Conservation (phyloP, 495 filamentous ascomycete species). For the Lasiosphaeris hirsuta region DNA sequence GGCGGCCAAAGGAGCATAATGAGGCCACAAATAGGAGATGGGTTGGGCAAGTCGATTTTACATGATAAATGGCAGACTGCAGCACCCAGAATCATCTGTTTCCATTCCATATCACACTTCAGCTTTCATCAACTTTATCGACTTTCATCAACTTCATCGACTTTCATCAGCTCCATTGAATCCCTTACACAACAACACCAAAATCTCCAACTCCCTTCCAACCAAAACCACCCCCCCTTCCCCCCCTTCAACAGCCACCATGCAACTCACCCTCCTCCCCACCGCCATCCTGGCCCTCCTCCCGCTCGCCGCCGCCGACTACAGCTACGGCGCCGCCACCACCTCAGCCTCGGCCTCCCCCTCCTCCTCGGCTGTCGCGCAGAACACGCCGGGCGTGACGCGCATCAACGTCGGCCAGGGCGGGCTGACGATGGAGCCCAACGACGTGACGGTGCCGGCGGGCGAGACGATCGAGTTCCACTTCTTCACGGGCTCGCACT, state of each 20-base stretch:
- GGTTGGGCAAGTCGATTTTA: too few relatives aligned
- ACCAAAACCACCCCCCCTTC: too few relatives aligned
- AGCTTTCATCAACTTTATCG: not conserved
- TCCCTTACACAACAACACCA: not conserved
- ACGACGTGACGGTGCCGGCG: conserved; percentile 2
- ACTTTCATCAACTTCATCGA: not conserved
- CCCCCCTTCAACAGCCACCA: not conserved
- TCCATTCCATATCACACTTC: too few relatives aligned
- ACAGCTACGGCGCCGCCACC: conserved; percentile 1
- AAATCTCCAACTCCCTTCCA: not conserved
- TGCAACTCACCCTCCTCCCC: conserved; percentile 7
- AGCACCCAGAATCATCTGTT: too few relatives aligned
- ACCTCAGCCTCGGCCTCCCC: not conserved
- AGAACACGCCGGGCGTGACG: not conserved
- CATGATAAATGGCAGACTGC: too few relatives aligned
- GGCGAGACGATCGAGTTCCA: conserved; percentile 14
- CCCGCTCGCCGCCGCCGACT: conserved; percentile 5
- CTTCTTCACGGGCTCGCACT: conserved; percentile 10
- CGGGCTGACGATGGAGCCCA: conserved; percentile 6
- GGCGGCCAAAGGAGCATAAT: too few relatives aligned
- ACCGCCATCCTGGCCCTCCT: conserved; percentile 6
- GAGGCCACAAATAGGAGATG: too few relatives aligned
- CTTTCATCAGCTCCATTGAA: not conserved
- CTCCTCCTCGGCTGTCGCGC: not conserved
- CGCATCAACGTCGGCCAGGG: conserved; percentile 8